Percentiles rank a stretch among this genome's conserved stretches.
Conservation (phyloP, 768 basidiomycete genomes). For the Boletus vinaceobasis region DNA sequence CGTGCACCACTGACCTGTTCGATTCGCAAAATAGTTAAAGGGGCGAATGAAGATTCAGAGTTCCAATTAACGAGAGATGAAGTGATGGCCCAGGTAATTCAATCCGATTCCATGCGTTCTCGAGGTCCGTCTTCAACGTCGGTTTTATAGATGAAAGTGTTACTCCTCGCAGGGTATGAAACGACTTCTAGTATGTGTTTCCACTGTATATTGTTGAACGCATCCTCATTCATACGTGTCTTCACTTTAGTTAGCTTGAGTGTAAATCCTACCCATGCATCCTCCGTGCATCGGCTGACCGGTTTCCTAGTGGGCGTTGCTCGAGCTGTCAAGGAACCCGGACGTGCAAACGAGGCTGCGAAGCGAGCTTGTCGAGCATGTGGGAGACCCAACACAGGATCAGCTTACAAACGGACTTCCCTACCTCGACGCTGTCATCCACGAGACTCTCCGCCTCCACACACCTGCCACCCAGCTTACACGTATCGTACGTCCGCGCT, state of each 20-base stretch:
- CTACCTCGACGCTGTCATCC: conserved; percentile 49
- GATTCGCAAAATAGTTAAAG: conserved; percentile 30
- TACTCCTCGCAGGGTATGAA: conserved; percentile 16
- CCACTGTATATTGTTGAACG: no score
- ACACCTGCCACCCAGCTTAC: background rate
- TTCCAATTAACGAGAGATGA: conserved; percentile 27
- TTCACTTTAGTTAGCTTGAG: conserved; percentile 13
- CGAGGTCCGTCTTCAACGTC: conserved; percentile 13
- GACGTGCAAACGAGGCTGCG: conserved; percentile 39
- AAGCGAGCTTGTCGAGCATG: conserved; percentile 43
- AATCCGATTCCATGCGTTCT: background rate
- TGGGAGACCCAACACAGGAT: conserved; percentile 49
- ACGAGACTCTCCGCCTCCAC: conserved; percentile 36
- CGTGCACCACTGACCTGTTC: background rate
- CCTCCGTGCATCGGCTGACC: background rate
- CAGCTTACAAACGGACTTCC: conserved; percentile 47
- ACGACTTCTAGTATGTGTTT: conserved; percentile 7
- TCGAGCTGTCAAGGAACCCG: background rate
- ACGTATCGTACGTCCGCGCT: background rate
- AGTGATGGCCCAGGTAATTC: conserved; percentile 25
- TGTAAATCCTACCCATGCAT: background rate
- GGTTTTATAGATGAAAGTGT: conserved; percentile 15
- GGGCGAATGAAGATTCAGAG: conserved; percentile 25
- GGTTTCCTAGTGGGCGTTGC: conserved; percentile 47
- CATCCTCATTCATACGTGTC: background rate